Evolutionary conservation across 2,329 filamentous ascomycete species (phyloP).

Genomic region (Fusarium sp.): DNA sequence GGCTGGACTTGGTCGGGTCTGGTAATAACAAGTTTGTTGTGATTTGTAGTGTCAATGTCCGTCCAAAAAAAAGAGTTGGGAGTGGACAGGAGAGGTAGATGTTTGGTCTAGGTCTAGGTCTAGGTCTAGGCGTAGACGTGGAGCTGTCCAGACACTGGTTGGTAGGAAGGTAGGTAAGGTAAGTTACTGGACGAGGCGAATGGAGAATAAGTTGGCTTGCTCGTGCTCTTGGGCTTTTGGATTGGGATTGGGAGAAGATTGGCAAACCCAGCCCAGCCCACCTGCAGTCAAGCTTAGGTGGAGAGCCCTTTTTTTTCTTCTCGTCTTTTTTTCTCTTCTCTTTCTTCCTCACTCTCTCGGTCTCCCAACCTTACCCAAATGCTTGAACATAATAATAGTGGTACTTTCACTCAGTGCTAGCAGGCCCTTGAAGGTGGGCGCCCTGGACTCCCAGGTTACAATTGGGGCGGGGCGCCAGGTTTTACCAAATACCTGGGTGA

Average conservation of each 20-base stretch:
- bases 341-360: not conserved
- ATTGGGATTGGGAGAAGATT: constrained; percentile 24
- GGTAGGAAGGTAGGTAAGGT: not conserved
- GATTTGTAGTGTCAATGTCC: constrained; percentile 16
- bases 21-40: constrained; percentile 18
- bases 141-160: constrained; percentile 16
- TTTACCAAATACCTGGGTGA: constrained; percentile 38
- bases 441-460: constrained; percentile 24
- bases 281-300: constrained; percentile 26
- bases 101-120: constrained; percentile 39
- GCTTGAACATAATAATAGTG: constrained; percentile 19
- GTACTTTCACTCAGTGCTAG: constrained; percentile 29
- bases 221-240: constrained; percentile 14
- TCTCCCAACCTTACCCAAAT: constrained; percentile 22
- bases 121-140: constrained; percentile 25
- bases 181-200: constrained; percentile 3
- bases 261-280: constrained; percentile 13
- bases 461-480: constrained; percentile 37
- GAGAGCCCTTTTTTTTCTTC: constrained; percentile 28
- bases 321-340: not conserved
- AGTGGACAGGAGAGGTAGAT: constrained; percentile 29
- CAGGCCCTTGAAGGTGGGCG: constrained; percentile 29
- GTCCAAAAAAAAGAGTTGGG: constrained; percentile 35
- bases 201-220: constrained; percentile 28
- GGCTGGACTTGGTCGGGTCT: not conserved